Evolutionary conservation across 306 rosid species (phyloP), one percentile per base, ranked within the genome.

Genomic region (Adenanthera pavonina): DNA sequence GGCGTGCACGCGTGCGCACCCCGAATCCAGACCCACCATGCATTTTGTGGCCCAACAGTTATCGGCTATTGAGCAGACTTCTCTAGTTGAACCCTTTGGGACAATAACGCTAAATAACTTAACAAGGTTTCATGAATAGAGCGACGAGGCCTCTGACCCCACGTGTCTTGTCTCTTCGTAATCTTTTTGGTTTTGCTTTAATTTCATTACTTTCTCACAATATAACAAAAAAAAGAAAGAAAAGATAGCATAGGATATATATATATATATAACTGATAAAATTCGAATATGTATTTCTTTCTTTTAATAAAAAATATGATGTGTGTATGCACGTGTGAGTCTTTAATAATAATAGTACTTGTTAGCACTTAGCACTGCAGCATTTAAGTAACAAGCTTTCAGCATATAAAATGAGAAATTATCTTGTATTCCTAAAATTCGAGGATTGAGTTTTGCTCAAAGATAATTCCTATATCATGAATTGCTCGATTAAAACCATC

Each of bases 11-110:
- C 83, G 83, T n/a, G 17, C 59, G 9, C 66, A 3, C 40, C 97
- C 96, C 3, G 88, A 87, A 65, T 72, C 86, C 19, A 80, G 92
- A 76, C 97, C 97, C 81, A 66, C 65, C 5, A 93, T 91, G 97
- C 90, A 81, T 61, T 69, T 69, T 35, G 96, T 93, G 72, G 97
- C 88, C 2, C 94, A 91, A 75, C 82, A 90, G 48, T 78, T 93
- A 10, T 87, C 91, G 0, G 79, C 91, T 49, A 36, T 33, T 35
- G 47, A 13, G 68, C 68, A 33, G 8, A 33, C 68, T 12, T 4
- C 41, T 33, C 68, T 61, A 1, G 41, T 13, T 12, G 68, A 61
- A 34, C 68, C 68, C n/a, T 61, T 61, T 34, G 13, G 68, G 7
- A 61, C 41, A 33, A 33, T 33, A 1, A 33, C 41, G 41, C 8